Conservation (phyloP, 176 grass and related monocot genomes). For the Olyra latifolia region DNA sequence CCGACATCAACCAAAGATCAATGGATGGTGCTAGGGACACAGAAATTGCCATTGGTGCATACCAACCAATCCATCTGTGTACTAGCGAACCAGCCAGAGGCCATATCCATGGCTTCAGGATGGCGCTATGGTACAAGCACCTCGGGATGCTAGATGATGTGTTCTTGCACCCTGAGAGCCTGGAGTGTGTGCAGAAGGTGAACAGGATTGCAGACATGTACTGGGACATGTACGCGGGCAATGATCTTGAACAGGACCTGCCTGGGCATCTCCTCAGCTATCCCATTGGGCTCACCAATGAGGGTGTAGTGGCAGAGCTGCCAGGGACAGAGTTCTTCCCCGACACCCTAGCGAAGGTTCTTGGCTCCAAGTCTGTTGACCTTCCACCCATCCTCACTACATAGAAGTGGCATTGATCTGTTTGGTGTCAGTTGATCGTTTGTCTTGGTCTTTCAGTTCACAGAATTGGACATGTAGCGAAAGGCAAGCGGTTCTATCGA, state of each 20-base stretch:
- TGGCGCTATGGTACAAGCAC: conserved; percentile 72
- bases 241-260: conserved; percentile 43
- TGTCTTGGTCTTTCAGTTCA: no score
- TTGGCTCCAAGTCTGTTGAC: conserved; percentile 58
- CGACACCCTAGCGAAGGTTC: conserved; percentile 48
- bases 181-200: conserved; percentile 62
- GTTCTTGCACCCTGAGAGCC: conserved; percentile 40
- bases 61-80: conserved; percentile 61
- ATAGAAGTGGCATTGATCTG: conserved; percentile 13
- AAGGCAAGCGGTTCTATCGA: no score
- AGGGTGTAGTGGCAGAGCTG: conserved; percentile 31
- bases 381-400: conserved; percentile 69
- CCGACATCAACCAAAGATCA: conserved; percentile 93
- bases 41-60: conserved; percentile 69
- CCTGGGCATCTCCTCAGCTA: conserved; percentile 59
- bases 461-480: no score
- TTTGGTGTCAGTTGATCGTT: not conserved
- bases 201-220: conserved; percentile 54
- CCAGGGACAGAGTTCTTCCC: conserved; percentile 59
- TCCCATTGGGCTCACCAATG: conserved; percentile 30
- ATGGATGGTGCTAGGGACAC: conserved; percentile 84
- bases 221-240: conserved; percentile 54
- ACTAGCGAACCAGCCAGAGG: conserved; percentile 29
- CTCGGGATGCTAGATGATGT: conserved; percentile 44
- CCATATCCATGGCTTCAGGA: conserved; percentile 73